Evolutionary conservation across 441 rosid species (phyloP), one percentile per base, ranked within the genome.

Genomic region (Adansonia grandidieri): DNA sequence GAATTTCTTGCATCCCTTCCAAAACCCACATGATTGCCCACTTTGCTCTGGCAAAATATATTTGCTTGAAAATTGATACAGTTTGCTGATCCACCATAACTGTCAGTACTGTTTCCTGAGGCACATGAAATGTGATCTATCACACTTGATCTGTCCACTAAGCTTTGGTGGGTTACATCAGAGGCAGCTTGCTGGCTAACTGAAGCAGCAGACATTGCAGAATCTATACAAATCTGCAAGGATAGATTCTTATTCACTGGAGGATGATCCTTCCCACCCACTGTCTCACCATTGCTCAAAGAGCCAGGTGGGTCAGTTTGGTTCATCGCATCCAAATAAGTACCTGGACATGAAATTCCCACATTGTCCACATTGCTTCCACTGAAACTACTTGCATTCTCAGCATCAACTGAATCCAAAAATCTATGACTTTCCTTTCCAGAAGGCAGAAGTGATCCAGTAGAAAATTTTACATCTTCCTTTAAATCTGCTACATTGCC

Each of bases 181-280:
- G 86, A 87, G 48, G 81, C 86, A 79, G 82, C 71, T 77, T 77
- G 90, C 83, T 71, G 86, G 68, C 79, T 80, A 70, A 79, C 79
- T 14, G 88, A 83, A 82, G 80, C 82, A 76, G 83, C 61, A 74
- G 90, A 82, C 32, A 78, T 15, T 6, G 82, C 75, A 78, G 85
- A 76, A 42, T 85, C 88, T 73, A 74, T 69, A 82, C 77, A 84
- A 50, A 79, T 78, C 70, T 81, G 86, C 74, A 80, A 89, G 6
- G 75, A 69, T 48, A 57, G 84, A 80, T 67, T 81, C 71, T 20
- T 62, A 42, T 77, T 71, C 61, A 74, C 69, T 60, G 81, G 61
- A 81, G 48, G 68, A 64, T 37, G 67, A 84, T 62, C 79, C 61
- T 78, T 75, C 20, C 42, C 42, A 37, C 42, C 42, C 6, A 37